Evolutionary conservation across 1,284 basidiomycete genomes (phyloP).

Genomic region (Ceratobasidium sp.): DNA sequence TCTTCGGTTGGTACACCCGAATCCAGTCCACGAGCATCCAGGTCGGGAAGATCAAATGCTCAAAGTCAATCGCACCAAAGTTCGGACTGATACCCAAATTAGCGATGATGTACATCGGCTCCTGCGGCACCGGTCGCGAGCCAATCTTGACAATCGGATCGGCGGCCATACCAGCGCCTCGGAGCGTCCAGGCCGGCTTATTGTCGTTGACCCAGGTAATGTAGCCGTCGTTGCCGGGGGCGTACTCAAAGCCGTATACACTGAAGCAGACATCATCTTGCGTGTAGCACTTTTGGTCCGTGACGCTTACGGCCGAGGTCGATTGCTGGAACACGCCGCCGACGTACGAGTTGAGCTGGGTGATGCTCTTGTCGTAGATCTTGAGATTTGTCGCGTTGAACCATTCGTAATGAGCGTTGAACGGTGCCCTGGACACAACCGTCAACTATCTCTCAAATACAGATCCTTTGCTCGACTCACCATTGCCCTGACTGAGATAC

Average conservation of each 20-base stretch:
- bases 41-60: conserved; percentile 73
- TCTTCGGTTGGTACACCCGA: conserved; percentile 79
- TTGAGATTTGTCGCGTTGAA: conserved; percentile 55
- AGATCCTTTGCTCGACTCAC: conserved; percentile 6
- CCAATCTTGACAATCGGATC: conserved; percentile 42
- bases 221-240: conserved; percentile 69
- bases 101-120: conserved; percentile 63
- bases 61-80: conserved; percentile 76
- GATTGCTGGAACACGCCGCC: conserved; percentile 73
- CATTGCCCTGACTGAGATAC: conserved; percentile 68
- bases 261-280: conserved; percentile 60
- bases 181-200: conserved; percentile 79
- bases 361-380: conserved; percentile 59
- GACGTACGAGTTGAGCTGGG: conserved; percentile 63
- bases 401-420: conserved; percentile 55
- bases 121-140: conserved; percentile 41
- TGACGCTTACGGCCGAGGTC: conserved; percentile 64
- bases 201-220: conserved; percentile 81
- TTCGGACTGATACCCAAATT: conserved; percentile 86
- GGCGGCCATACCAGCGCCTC: conserved; percentile 55
- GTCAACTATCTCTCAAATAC: neutral
- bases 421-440: conserved; percentile 60
- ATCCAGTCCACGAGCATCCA: conserved; percentile 72
- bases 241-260: conserved; percentile 74
- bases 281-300: conserved; percentile 61